Evolutionary conservation across 2,329 filamentous ascomycete species (phyloP).

Genomic region (Alternaria sp.): DNA sequence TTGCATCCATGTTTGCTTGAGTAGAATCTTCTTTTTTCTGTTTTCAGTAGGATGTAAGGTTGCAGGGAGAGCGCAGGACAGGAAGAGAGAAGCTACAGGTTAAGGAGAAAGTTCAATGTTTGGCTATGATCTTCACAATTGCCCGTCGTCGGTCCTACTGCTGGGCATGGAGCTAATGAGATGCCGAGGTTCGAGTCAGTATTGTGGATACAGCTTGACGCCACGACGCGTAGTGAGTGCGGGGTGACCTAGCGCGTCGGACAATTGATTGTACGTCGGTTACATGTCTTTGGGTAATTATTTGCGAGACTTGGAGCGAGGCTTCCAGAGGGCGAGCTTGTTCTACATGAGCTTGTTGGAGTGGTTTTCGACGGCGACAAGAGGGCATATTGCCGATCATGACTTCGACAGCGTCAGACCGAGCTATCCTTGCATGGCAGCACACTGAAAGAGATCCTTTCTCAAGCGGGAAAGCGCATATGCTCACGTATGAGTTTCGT

Average conservation of each 20-base stretch:
- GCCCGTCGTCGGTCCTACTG: not conserved
- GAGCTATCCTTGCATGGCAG: not conserved
- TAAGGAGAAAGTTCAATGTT: not conserved
- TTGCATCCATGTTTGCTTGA: conserved; percentile 24
- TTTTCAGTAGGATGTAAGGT: not conserved
- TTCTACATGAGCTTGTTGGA: not conserved
- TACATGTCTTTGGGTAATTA: not conserved
- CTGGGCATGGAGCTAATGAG: conserved; percentile 6
- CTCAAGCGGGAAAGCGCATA: not conserved
- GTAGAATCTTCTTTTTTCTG: not conserved
- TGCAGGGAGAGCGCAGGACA: not conserved
- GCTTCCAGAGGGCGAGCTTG: not conserved
- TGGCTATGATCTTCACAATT: conserved; percentile 1
- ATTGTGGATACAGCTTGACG: not conserved
- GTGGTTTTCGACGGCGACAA: not conserved
- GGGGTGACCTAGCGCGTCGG: conserved; percentile 16
- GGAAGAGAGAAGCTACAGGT: not conserved
- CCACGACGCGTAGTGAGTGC: conserved; percentile 17
- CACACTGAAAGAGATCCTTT: not conserved
- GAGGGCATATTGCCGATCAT: not conserved
- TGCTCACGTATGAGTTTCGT: not conserved
- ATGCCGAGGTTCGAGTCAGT: conserved; percentile 34
- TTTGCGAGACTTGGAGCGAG: not conserved
- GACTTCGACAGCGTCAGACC: not conserved
- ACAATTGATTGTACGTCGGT: not conserved